Base-by-base conservation (phyloP, 1,284 basidiomycete genomes). In the Calocybe gambosa region DNA sequence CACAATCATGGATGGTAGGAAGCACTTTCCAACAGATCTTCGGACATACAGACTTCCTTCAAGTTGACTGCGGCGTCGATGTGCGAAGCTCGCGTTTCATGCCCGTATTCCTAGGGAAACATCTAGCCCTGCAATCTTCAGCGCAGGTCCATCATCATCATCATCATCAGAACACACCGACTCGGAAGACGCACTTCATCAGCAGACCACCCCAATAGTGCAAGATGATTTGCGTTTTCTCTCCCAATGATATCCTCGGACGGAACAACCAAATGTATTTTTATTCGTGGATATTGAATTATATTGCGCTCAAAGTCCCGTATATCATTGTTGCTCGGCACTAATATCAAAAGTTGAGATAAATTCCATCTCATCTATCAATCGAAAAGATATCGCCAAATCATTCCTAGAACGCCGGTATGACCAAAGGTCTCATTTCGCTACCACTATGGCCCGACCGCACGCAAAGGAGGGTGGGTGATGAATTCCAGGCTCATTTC, bases 241-340 rank as follows among this genome's bases (percentile, higher is more conserved):
- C 54, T 25, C 5, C 31, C 18, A 20, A 18, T 6, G 50, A 54
- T 34, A 48, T 42, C 5, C 46, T 39, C 8, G 36, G 31, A 9
- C 46, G 35, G n/a, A 42, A 21, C 12, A 58, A 51, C 15, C 58
- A n/a, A 58, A 44, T 55, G 50, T 26, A 23, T 50, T 3, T 58
- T 59, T 36, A 26, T 60, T 35, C 55, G 55, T 31, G 56, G 57
- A 35, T 58, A 50, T 40, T 52, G 44, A 20, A 55, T 60, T 21
- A 51, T 49, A 39, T 42, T 55, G 33, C 49, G 45, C 18, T 45
- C 43, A 13, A 45, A 26, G 21, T 47, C 42, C 9, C n/a, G n/a
- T n/a, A 34, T 46, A 31, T 42, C 47, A 20, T 18, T 33, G 26
- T 20, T 52, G 26, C 31, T 52, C 18, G 19, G 50, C 7, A 20